phyloP scores from a whole-genome alignment of 768 basidiomycete species.

The Boletus patriciae region DNA sequence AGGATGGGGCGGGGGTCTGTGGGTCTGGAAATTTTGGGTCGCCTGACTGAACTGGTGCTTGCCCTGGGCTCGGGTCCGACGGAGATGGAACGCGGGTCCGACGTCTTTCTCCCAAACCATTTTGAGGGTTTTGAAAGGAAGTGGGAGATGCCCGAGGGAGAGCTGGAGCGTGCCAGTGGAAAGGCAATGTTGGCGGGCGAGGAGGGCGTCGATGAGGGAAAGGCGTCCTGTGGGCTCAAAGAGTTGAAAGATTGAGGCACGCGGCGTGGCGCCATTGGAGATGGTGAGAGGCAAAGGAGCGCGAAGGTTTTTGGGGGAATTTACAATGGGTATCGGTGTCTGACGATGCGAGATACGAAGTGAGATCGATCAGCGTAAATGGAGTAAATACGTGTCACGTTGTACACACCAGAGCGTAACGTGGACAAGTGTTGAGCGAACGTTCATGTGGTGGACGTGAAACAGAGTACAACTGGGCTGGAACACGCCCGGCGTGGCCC shows the following conservation, averaged over 20 bases:
- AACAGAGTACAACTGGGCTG: slow-evolving; percentile 4
- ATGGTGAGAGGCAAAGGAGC: slow-evolving; percentile 7
- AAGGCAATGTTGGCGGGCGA: slow-evolving; percentile 39
- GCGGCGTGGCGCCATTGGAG: slow-evolving; percentile 52
- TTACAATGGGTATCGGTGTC: not conserved
- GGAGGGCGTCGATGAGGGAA: slow-evolving; percentile 24
- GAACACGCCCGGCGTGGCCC: not conserved
- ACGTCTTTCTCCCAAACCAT: slow-evolving; percentile 69
- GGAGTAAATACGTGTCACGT: slow-evolving; percentile 11
- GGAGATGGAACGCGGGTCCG: slow-evolving; percentile 47
- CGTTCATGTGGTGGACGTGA: slow-evolving; percentile 24
- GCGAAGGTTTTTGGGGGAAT: slow-evolving; percentile 9
- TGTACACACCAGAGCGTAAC: slow-evolving; percentile 11
- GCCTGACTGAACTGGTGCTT: slow-evolving; percentile 51
- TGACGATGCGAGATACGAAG: not conserved
- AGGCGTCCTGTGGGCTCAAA: slow-evolving; percentile 39
- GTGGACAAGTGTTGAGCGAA: not conserved
- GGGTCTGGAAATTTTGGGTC: slow-evolving; percentile 81
- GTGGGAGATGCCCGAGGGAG: slow-evolving; percentile 63
- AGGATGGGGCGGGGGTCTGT: slow-evolving; percentile 80
- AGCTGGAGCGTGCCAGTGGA: slow-evolving; percentile 54
- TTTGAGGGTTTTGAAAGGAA: slow-evolving; percentile 66
- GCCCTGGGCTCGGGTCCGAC: slow-evolving; percentile 46
- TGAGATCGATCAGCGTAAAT: not conserved
- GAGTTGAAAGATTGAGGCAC: slow-evolving; percentile 39